Evolutionary conservation across 2,329 filamentous ascomycete genomes (phyloP).

Genomic region (Parastagonospora nodorum): DNA sequence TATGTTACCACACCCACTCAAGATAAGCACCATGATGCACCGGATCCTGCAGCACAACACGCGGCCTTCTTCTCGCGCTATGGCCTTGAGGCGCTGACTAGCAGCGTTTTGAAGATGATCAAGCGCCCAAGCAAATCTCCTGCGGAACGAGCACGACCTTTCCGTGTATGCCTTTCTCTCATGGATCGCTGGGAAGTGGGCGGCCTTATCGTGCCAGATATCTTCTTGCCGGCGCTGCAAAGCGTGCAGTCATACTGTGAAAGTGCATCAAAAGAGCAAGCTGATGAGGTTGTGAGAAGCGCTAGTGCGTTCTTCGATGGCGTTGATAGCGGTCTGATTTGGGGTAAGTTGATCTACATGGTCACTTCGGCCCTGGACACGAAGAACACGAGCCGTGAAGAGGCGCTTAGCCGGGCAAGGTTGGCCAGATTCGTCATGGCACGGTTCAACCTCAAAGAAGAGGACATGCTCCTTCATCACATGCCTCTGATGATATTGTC

Average conservation of each 20-base stretch:
- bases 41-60: conserved; percentile 53
- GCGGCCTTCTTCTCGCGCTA: conserved; percentile 77
- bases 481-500: conserved; percentile 77
- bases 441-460: conserved; percentile 92
- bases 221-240: conserved; percentile 84
- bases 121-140: conserved; percentile 59
- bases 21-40: conserved; percentile 57
- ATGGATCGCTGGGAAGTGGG: conserved; percentile 99
- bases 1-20: conserved; percentile 43
- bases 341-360: conserved; percentile 76
- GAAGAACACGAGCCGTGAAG: conserved; percentile 55
- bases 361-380: conserved; percentile 57
- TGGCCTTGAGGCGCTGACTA: conserved; percentile 75
- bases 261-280: conserved; percentile 69
- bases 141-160: conserved; percentile 77
- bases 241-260: conserved; percentile 78
- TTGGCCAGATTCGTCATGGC: conserved; percentile 80
- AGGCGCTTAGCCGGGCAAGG: conserved; percentile 65
- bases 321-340: conserved; percentile 92
- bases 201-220: conserved; percentile 81
- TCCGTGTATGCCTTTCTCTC: conserved; percentile 87
- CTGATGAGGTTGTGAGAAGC: conserved; percentile 86
- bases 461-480: conserved; percentile 91
- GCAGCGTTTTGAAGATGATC: conserved; percentile 79
- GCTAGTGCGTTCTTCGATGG: conserved; percentile 97